A percentile compares a stretch with the other conserved stretches of the same genome.
Evolutionary conservation across 768 basidiomycete genomes (phyloP).

Genomic region (Rhizopogon vesiculosus): DNA sequence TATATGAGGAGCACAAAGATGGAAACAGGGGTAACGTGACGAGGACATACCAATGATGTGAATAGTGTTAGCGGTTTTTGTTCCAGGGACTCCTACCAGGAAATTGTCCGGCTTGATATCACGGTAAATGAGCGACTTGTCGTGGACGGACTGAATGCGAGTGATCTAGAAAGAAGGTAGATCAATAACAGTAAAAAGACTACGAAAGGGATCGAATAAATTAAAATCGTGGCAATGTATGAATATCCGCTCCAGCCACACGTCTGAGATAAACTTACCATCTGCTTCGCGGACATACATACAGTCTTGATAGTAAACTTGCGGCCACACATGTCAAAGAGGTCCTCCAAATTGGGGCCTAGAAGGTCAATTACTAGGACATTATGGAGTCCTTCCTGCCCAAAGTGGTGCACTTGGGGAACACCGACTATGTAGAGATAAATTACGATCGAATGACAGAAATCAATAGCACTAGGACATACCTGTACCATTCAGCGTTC

Average conservation of each 20-base stretch:
- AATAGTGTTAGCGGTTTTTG: conserved; percentile 84
- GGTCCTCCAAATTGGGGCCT: conserved; percentile 95
- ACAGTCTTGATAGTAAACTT: conserved; percentile 98
- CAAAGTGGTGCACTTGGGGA: conserved; percentile 98
- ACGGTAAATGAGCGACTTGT: conserved; percentile 97
- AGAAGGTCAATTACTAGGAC: conserved; percentile 91
- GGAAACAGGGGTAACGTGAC: not conserved
- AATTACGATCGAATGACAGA: conserved; percentile 11
- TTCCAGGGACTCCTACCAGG: conserved; percentile 89
- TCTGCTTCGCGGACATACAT: conserved; percentile 98
- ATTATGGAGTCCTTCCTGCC: conserved; percentile 97
- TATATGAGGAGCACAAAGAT: conserved; percentile 4
- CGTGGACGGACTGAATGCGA: conserved; percentile 95
- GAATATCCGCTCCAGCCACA: not conserved
- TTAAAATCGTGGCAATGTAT: not conserved
- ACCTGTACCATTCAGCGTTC: conserved; percentile 90
- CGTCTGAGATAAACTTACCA: conserved; percentile 53
- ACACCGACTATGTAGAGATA: conserved; percentile 68
- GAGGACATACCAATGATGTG: conserved; percentile 74
- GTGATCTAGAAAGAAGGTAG: conserved; percentile 59
- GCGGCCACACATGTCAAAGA: conserved; percentile 98
- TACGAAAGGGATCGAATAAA: conserved; percentile 3
- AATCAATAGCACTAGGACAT: conserved; percentile 28
- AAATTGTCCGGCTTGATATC: conserved; percentile 99
- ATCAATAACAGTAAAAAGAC: conserved; percentile 6